Evolutionary conservation across 148 eudicot genomes (phyloP).

Genomic region (Rhododendron vialii): DNA sequence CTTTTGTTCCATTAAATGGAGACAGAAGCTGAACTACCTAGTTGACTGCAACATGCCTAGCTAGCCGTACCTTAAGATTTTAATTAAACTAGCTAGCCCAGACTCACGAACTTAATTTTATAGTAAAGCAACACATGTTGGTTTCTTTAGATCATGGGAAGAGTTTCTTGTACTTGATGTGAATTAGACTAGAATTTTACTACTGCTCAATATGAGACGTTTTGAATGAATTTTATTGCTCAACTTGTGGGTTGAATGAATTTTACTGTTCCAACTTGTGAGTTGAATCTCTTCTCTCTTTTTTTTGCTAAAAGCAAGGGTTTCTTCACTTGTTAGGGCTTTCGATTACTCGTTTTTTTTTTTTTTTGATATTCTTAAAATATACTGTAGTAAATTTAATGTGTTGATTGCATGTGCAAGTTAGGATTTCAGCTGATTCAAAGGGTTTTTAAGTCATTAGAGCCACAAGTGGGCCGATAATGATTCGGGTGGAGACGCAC

Average conservation of each 20-base stretch:
- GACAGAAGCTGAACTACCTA: background rate
- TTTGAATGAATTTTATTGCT: background rate
- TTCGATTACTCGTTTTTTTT: too few relatives aligned
- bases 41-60: background rate
- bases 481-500: too few relatives aligned
- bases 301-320: background rate
- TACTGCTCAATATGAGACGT: background rate
- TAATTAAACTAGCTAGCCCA: background rate
- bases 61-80: background rate
- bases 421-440: background rate
- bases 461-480: background rate
- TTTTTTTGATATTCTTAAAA: too few relatives aligned
- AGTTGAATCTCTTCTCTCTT: background rate
- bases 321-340: background rate
- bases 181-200: too few relatives aligned
- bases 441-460: background rate
- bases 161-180: background rate
- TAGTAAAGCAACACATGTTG: background rate
- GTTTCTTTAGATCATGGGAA: too few relatives aligned
- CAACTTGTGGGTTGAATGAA: background rate
- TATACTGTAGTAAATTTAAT: too few relatives aligned
- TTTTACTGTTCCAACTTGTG: too few relatives aligned
- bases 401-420: background rate
- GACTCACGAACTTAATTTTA: background rate
- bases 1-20: background rate